Base-by-base conservation (phyloP, 1,284 basidiomycete genomes). In the Macrocystidia cucumis region DNA sequence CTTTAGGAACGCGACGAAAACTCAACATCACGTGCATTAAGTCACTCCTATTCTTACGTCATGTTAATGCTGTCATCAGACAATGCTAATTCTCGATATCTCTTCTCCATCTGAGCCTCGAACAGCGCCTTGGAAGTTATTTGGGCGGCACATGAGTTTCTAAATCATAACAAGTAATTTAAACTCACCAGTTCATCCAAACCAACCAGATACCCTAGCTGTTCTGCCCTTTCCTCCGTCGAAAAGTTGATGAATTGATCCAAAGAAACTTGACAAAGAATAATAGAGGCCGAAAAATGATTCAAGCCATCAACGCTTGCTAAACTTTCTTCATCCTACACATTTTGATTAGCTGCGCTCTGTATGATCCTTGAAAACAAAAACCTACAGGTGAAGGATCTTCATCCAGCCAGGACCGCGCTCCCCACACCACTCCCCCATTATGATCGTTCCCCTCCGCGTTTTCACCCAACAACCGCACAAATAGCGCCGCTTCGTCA, bases 251-350 rank as follows among this genome's bases (percentile, higher is more conserved):
- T 46, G 45, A 85, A 73, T 2, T 71, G 62, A 20, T 75, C 65
- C 2, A 79, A 45, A 3, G 60, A 56, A n/a, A 63, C 60, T 41
- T 76, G 70, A 32, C 65, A 73, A 0, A 85, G 56, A 39, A 86
- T 66, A 3, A 78, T 54, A 16, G 70, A 66, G 5, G 83, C 74
- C 1, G 73, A 71, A 49, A 83, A 84, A 2, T 58, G 54, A 43
- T 86, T 86, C 72, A 85, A 76, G 11, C 78, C 74, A 9, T 64
- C 56, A 3, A 72, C 57, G 4, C 50, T 50, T 0, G 70, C 64
- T 27, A 86, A 54, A 44, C 72, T 65, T 9, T 50, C 49, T 45
- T 85, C 79, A 27, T 73, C 74, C 71, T 83, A 44, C 50, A 49
- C n/a, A 32, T 16, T 32, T 18, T 4, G 25, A 35, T 11, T 24